Percentiles rank a stretch among this genome's conserved stretches.
phyloP scores from a whole-genome alignment of 1,284 basidiomycete species.

The Tetrapyrgos nigripes region DNA sequence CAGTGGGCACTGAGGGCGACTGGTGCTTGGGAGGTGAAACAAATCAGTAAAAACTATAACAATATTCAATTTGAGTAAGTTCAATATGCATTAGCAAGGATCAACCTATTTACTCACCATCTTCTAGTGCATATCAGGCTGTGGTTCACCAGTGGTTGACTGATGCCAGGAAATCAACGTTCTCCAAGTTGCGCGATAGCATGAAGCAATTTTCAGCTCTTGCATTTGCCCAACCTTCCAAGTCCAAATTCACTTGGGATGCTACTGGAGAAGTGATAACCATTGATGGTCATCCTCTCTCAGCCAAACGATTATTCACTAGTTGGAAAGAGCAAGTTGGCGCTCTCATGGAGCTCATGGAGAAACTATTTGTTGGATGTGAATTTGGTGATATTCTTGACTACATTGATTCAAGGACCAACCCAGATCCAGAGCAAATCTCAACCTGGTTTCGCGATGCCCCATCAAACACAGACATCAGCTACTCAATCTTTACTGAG shows the following conservation, averaged over 20 bases:
- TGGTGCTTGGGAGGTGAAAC: background rate
- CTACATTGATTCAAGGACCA: background rate
- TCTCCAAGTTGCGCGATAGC: background rate
- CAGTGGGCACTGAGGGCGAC: slow-evolving; percentile 10
- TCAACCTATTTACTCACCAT: background rate
- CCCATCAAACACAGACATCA: background rate
- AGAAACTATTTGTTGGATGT: background rate
- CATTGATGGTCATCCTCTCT: slow-evolving; percentile 3
- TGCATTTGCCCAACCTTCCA: background rate
- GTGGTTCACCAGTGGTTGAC: background rate
- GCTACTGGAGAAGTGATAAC: background rate
- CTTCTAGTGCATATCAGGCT: background rate
- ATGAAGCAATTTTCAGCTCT: background rate
- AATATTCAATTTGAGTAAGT: background rate
- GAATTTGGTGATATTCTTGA: background rate
- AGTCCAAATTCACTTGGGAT: background rate
- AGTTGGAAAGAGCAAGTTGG: background rate
- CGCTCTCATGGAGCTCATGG: background rate
- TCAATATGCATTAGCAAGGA: no score
- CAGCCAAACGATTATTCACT: background rate
- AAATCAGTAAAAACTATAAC: background rate
- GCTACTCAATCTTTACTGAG: slow-evolving; percentile 4
- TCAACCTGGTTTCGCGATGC: background rate
- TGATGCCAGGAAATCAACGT: background rate
- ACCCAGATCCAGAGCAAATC: background rate